Conservation (phyloP, 495 filamentous ascomycete genomes). For the Lepraria neglecta region DNA sequence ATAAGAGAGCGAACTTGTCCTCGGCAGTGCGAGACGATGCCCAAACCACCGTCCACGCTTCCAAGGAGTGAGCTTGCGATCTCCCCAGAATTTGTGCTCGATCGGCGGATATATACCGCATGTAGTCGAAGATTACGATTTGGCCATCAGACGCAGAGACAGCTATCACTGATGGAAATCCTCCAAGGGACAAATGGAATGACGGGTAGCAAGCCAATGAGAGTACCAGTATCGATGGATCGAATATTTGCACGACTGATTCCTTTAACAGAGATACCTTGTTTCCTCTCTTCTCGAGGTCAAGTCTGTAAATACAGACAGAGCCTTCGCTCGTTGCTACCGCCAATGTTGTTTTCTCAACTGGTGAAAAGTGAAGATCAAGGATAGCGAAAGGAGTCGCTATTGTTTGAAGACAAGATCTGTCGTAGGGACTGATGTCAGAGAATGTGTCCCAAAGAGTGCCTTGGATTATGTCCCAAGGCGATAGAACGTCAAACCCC, state of each 20-base stretch:
- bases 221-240: slow-evolving; percentile 55
- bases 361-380: slow-evolving; percentile 75
- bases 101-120: slow-evolving; percentile 12
- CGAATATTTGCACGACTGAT: slow-evolving; percentile 29
- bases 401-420: slow-evolving; percentile 41
- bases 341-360: slow-evolving; percentile 49
- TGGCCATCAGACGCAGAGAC: slow-evolving; percentile 64
- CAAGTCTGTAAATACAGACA: slow-evolving; percentile 55
- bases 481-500: not conserved
- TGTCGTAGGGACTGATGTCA: slow-evolving; percentile 9
- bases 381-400: slow-evolving; percentile 65
- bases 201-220: slow-evolving; percentile 52
- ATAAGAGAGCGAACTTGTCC: slow-evolving; percentile 24
- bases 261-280: slow-evolving; percentile 24
- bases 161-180: slow-evolving; percentile 41
- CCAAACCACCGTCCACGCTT: slow-evolving; percentile 65
- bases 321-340: slow-evolving; percentile 68
- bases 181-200: slow-evolving; percentile 42
- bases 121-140: slow-evolving; percentile 44
- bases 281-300: slow-evolving; percentile 12
- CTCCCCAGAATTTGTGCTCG: not conserved
- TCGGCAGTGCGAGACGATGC: slow-evolving; percentile 18
- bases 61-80: slow-evolving; percentile 41
- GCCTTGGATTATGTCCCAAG: not conserved
- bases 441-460: not conserved